Evolutionary conservation across 805 yeast genomes (phyloP), one percentile per base, ranked within the genome.

Genomic region (Saitoella complicata): DNA sequence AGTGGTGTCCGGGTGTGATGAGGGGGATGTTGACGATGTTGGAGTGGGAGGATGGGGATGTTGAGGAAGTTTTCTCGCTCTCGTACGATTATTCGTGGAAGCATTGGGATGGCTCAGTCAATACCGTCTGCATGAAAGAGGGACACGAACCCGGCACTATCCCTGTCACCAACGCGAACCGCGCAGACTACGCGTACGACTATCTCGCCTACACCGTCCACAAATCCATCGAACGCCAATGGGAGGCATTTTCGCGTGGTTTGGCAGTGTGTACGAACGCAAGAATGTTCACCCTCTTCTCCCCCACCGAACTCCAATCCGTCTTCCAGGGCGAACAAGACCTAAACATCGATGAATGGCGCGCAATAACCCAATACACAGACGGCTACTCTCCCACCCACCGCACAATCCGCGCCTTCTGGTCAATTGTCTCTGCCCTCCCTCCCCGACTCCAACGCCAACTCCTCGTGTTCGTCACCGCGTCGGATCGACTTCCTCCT

Each of bases 391-490:
- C 57, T 33, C 64, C 59, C n/a, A 58, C 58, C 33, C 72, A 68
- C 42, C 41, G 52, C 5, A 67, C 69, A 1, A 53, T 72, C 6
- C 37, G 40, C 11, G 53, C 57, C 41, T 70, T 71, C 51, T 72
- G 76, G 75, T 63, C 66, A 47, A 65, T 69, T 3, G 65, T 71
- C 4, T 56, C 53, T 11, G 67, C 63, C 41, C 63, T 70, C 62
- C 45, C 59, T 2, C 51, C 61, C 4, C 58, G 58, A 10, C 68
- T 69, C 41, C 53, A 63, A 42, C 61, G 60, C 45, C 61, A 62
- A 40, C 54, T 71, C 44, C 55, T 72, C 29, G 69, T 69, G 52
- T 71, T 71, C 55, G 72, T 71, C 32, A 71, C 75, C 0, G 69
- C 73, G 2, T 72, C 68, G 1, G 58, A 67, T 11, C 56, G 73